Conservation (phyloP, 768 basidiomycete species). For the Mycena polygramma region DNA sequence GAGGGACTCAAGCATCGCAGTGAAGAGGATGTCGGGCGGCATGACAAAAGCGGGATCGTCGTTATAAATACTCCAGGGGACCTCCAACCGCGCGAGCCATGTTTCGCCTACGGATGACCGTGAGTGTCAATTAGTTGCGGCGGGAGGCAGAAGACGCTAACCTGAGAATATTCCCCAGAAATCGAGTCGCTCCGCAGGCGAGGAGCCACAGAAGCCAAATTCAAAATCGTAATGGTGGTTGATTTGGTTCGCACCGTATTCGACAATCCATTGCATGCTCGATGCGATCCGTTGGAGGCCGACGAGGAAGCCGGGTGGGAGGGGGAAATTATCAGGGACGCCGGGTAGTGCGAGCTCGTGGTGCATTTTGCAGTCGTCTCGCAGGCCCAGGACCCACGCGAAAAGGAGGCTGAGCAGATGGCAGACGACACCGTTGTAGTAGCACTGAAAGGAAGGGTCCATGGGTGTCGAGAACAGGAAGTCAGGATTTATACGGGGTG, state of each 20-base stretch:
- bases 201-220: not conserved
- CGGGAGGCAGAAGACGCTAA: not conserved
- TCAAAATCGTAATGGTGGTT: not conserved
- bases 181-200: not conserved
- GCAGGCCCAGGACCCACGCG: not conserved
- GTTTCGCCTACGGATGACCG: not conserved
- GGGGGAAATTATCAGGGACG: not conserved
- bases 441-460: not conserved
- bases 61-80: not conserved
- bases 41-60: not conserved
- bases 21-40: not conserved
- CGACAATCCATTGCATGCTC: conserved; percentile 2
- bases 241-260: not conserved
- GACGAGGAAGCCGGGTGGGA: not conserved
- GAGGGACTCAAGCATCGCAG: not conserved
- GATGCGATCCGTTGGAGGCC: not conserved
- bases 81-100: not conserved
- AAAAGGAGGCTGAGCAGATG: not conserved
- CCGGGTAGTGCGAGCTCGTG: too few relatives aligned
- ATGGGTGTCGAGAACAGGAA: not conserved
- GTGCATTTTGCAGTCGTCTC: too few relatives aligned
- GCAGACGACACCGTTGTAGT: not conserved
- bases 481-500: not conserved
- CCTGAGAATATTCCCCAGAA: not conserved
- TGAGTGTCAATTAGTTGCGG: not conserved